Evolutionary conservation across 768 basidiomycete species (phyloP).

Genomic region (Amanita rimosa): DNA sequence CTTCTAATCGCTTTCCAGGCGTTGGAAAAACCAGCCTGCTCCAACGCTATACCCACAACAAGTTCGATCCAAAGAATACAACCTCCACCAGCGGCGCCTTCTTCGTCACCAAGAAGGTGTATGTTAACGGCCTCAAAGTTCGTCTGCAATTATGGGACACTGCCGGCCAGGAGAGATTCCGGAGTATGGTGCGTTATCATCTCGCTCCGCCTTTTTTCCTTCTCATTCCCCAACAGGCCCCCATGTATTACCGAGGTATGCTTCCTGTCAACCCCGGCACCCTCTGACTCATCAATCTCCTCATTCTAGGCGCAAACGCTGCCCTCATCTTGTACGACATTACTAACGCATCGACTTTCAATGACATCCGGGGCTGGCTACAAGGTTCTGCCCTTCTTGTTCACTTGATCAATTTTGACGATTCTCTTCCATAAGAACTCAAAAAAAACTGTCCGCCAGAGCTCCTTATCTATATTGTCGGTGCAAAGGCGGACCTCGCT

Average conservation of each 20-base stretch:
- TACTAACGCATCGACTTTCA: constrained; percentile 79
- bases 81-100: constrained; percentile 89
- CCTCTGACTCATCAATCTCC: constrained; percentile 9
- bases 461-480: constrained; percentile 90
- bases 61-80: constrained; percentile 79
- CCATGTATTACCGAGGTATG: constrained; percentile 84
- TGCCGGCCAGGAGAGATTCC: constrained; percentile 87
- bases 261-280: constrained; percentile 1
- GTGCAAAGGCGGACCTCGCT: constrained; percentile 80
- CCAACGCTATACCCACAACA: constrained; percentile 83
- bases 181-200: constrained; percentile 61
- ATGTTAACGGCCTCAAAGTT: constrained; percentile 77
- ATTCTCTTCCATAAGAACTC: constrained; percentile 43
- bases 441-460: constrained; percentile 86
- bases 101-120: constrained; percentile 89
- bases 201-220: constrained; percentile 5
- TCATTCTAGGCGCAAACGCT: constrained; percentile 67
- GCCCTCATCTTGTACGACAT: constrained; percentile 94
- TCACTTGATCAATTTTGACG: constrained; percentile 9
- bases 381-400: constrained; percentile 44
- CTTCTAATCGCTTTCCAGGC: constrained; percentile 28
- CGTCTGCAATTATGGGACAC: constrained; percentile 89
- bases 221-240: constrained; percentile 42
- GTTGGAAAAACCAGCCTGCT: constrained; percentile 91
- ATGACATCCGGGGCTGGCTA: constrained; percentile 86